Conservation (phyloP, 345 rosid species). For the Euphorbia lathyris region DNA sequence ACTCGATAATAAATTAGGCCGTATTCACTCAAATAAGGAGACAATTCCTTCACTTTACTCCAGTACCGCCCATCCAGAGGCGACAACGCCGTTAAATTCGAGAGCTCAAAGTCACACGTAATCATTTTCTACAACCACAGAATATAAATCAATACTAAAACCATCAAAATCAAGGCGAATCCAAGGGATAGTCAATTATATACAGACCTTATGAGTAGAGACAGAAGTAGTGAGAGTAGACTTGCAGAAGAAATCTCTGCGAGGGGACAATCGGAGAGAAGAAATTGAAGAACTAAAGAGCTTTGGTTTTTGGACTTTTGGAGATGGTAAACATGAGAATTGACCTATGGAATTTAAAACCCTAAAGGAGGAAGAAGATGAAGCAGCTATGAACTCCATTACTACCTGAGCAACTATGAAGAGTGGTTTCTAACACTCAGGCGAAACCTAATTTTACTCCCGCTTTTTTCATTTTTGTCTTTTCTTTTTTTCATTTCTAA, state of each 20-base stretch:
- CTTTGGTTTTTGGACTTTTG: not conserved
- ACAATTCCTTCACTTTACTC: slow-evolving; percentile 77
- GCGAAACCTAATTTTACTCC: too few species aligned
- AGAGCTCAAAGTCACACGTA: slow-evolving; percentile 51
- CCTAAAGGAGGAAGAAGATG: slow-evolving; percentile 16
- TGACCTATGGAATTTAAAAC: slow-evolving; percentile 15
- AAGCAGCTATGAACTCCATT: slow-evolving; percentile 25
- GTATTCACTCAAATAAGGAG: slow-evolving; percentile 83
- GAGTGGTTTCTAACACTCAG: too few species aligned
- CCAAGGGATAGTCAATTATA: not conserved
- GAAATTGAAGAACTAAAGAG: slow-evolving; percentile 17
- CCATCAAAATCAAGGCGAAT: not conserved
- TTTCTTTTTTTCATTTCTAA: too few species aligned
- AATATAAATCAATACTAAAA: slow-evolving; percentile 4
- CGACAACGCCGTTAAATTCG: slow-evolving; percentile 74
- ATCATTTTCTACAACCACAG: slow-evolving; percentile 45
- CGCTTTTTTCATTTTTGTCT: too few species aligned
- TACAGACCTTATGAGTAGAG: slow-evolving; percentile 14
- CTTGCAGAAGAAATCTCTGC: slow-evolving; percentile 25
- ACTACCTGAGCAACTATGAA: too few species aligned
- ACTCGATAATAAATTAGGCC: slow-evolving; percentile 77
- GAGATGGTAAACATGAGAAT: slow-evolving; percentile 4
- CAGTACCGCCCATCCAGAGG: slow-evolving; percentile 96
- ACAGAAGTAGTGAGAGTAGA: slow-evolving; percentile 17
- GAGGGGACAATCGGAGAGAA: slow-evolving; percentile 22